A percentile compares a stretch with the other conserved stretches of the same genome.
phyloP scores from a whole-genome alignment of 2,329 filamentous ascomycete species.

The Xylaria arbuscula region DNA sequence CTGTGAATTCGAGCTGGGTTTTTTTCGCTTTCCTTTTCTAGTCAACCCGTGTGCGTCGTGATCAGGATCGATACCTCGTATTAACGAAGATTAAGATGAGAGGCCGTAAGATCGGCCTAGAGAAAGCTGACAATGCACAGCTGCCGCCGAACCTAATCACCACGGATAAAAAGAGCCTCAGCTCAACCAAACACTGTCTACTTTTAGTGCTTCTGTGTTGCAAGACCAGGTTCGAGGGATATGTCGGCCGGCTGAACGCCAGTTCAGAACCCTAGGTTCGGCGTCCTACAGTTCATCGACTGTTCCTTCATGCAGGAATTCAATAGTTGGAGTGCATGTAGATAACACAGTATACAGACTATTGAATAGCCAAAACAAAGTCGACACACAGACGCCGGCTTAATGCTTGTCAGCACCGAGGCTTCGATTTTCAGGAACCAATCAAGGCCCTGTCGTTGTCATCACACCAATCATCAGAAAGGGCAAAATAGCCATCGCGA shows the following conservation, averaged over 20 bases:
- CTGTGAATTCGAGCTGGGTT: not conserved
- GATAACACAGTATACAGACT: not conserved
- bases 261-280: not conserved
- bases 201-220: conserved; percentile 7
- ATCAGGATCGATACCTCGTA: conserved; percentile 4
- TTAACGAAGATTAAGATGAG: conserved; percentile 1
- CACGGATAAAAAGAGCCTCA: not conserved
- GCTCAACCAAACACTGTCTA: conserved; percentile 2
- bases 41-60: conserved; percentile 5
- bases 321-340: not conserved
- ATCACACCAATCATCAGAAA: not conserved
- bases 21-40: conserved; percentile 10
- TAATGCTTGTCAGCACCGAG: not conserved
- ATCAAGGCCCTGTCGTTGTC: not conserved
- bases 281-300: not conserved
- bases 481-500: not conserved
- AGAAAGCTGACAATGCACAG: not conserved
- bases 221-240: conserved; percentile 28
- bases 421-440: conserved; percentile 13
- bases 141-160: not conserved
- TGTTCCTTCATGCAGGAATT: not conserved
- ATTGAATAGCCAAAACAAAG: conserved; percentile 4
- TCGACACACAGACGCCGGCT: not conserved
- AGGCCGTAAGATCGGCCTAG: not conserved
- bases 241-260: not conserved